Evolutionary conservation across 2,329 filamentous ascomycete species (phyloP).

Genomic region (Gnomoniopsis smithogilvyi): DNA sequence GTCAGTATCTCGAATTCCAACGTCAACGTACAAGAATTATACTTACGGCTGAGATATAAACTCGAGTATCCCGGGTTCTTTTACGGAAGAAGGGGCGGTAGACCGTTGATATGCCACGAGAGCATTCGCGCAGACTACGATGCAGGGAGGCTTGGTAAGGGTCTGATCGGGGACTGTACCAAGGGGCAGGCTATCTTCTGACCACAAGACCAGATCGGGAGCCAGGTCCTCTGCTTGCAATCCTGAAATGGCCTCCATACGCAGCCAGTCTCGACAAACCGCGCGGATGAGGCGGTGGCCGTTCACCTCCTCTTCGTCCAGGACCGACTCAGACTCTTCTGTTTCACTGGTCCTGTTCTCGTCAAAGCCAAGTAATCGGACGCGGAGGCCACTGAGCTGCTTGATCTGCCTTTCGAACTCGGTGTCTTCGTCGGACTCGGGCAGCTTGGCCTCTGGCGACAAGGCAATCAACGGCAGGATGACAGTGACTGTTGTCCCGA

Average conservation of each 20-base stretch:
- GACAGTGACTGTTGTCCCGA: slow-evolving; percentile 26
- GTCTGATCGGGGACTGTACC: not conserved
- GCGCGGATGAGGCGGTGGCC: not conserved
- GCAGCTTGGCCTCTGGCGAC: not conserved
- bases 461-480: slow-evolving; percentile 13
- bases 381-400: not conserved
- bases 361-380: not conserved
- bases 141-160: not conserved
- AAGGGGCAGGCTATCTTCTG: not conserved
- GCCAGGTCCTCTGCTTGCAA: not conserved
- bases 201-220: slow-evolving; percentile 4
- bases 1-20: not conserved
- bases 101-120: slow-evolving; percentile 1
- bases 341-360: not conserved
- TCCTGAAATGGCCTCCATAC: not conserved
- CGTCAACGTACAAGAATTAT: not conserved
- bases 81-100: not conserved
- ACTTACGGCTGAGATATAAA: slow-evolving; percentile 15
- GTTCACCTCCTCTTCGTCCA: not conserved
- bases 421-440: not conserved
- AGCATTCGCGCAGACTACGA: slow-evolving; percentile 9
- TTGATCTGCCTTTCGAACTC: not conserved
- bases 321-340: not conserved
- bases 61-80: not conserved
- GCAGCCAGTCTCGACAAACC: not conserved